Evolutionary conservation across 352 stramenopile genomes (phyloP), one percentile per base, ranked within the genome.

Genomic region (Globisporangium sylvaticum): DNA sequence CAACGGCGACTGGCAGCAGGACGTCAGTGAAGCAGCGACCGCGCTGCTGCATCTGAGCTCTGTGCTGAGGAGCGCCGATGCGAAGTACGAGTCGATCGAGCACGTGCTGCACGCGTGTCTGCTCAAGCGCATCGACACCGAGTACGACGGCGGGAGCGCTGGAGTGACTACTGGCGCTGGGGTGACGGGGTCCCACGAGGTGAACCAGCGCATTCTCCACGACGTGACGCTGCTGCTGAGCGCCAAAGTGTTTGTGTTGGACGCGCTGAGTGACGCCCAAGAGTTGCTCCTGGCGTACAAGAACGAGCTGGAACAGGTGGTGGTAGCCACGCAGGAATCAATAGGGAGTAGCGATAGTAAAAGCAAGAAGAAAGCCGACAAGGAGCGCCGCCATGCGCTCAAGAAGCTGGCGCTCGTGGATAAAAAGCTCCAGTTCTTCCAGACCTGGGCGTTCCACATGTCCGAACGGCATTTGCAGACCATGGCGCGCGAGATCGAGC

Each of bases 1-100:
- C 73, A 95, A 95, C 25, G 87, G 87, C 22, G 87, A 95, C 65
- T 92, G 85, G 74, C 57, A 55, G 12, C 75, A 90, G 73, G 85
- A 91, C 65, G 62, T 73, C 10, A 56, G 64, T 48, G 82, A 91
- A 22, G 87, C 84, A 0, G 68, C 75, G 20, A 52, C 78, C 3
- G 62, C 73, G 46, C 53, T 92, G 24, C 65, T 93, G 54, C 72
- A 85, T 48, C 34, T 82, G 7, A 83, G 78, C 31, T 50, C 64
- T 27, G 85, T 93, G 25, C 71, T 93, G 18, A 72, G 72, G 12
- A 73, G 72, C 48, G 68, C 67, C 1, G 77, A 89, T 50, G 72
- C 80, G 3, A 73, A 77, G 2, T 89, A 83, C 48, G 65, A 81
- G 34, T 80, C 77, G 2, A 34, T 89, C 0, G 75, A 83, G 24